These are phyloP conservation scores for Lodderomyces elongisporus DNA, from an alignment of 1,139 yeast genomes.

Conservation along the genomic window DNA sequence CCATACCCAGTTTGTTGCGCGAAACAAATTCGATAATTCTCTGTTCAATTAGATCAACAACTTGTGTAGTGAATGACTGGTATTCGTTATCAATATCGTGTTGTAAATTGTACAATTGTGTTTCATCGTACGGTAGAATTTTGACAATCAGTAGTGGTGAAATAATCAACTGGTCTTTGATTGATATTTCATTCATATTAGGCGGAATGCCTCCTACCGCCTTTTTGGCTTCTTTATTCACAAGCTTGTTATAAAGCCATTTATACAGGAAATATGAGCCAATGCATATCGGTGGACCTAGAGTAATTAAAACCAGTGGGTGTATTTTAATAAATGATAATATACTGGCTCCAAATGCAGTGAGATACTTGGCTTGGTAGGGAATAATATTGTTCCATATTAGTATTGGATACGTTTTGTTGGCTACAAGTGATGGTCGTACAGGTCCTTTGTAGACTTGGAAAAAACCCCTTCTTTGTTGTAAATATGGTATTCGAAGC, in stretches of 20 bases:
- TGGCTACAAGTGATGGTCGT: constrained; percentile 27
- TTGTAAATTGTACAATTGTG: constrained; percentile 24
- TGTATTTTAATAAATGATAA: constrained; percentile 31
- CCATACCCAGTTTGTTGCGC: too few relatives aligned
- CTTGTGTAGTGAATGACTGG: constrained; percentile 30
- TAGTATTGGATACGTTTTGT: constrained; percentile 20
- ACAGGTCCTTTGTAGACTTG: constrained; percentile 20
- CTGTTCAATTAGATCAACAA: constrained; percentile 23
- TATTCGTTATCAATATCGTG: constrained; percentile 37
- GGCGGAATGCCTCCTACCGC: not conserved
- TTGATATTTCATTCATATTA: not conserved
- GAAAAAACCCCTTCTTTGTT: constrained; percentile 1
- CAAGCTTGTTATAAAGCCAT: constrained; percentile 16
- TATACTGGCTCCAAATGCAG: constrained; percentile 24
- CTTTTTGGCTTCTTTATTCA: constrained; percentile 11
- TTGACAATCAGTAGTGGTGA: constrained; percentile 14
- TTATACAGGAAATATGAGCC: constrained; percentile 26
- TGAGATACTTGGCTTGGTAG: constrained; percentile 25
- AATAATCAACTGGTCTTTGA: not conserved
- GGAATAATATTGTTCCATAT: constrained; percentile 29
- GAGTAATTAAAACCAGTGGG: constrained; percentile 30
- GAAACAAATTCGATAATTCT: too few relatives aligned
- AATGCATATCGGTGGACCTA: constrained; percentile 33
- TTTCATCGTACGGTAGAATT: constrained; percentile 32
- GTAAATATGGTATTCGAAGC: not conserved